These are phyloP conservation scores for Trichoderma brevicompactum DNA, from an alignment of 2,329 filamentous ascomycete species.

Conservation along the genomic window DNA sequence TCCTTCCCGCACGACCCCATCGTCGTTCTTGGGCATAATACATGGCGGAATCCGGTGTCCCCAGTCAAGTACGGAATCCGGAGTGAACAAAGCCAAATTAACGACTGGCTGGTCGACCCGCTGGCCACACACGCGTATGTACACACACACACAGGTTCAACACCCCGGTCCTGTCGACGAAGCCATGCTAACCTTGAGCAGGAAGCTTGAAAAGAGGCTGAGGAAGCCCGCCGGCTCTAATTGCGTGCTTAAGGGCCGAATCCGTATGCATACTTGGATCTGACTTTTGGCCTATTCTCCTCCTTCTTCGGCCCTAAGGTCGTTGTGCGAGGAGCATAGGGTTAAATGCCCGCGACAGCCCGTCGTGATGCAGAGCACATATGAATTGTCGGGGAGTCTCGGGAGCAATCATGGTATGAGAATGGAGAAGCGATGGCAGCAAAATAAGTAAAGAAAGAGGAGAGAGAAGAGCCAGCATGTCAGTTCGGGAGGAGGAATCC, in stretches of 20 bases:
- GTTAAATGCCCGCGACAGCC: neutral
- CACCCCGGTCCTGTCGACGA: slow-evolving; percentile 7
- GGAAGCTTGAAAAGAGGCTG: slow-evolving; percentile 17
- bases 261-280: slow-evolving; percentile 15
- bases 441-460: neutral
- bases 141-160: neutral
- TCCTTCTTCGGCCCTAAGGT: neutral
- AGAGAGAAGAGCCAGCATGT: neutral
- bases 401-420: neutral
- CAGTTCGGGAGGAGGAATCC: neutral
- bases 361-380: neutral
- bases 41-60: too few relatives aligned
- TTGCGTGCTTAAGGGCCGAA: slow-evolving; percentile 21
- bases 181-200: slow-evolving; percentile 24
- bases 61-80: too few relatives aligned
- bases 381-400: slow-evolving; percentile 14
- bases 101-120: neutral
- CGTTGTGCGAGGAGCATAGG: neutral
- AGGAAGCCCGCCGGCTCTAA: neutral
- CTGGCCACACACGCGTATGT: too few relatives aligned
- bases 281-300: neutral
- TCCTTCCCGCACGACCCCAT: too few relatives aligned
- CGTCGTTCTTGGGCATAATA: too few relatives aligned
- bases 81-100: neutral
- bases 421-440: neutral